phyloP scores from a whole-genome alignment of 768 basidiomycete genomes.

The Imleria badia region DNA sequence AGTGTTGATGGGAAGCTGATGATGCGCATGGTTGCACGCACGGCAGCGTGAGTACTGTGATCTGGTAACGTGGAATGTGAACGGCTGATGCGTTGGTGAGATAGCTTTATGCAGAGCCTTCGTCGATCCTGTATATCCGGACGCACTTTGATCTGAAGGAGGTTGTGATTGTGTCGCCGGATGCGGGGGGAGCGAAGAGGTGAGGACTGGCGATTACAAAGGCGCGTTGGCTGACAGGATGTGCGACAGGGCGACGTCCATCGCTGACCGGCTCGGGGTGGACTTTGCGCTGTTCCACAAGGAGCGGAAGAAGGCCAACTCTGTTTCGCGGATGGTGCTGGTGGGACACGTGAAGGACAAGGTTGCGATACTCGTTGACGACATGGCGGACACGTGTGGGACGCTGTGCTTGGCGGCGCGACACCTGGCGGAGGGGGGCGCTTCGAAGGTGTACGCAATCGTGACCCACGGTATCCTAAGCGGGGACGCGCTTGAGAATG shows the following conservation, averaged over 20 bases:
- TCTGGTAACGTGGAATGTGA: conserved; percentile 1
- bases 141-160: conserved; percentile 82
- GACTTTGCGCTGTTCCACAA: conserved; percentile 99
- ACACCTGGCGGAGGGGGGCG: conserved; percentile 88
- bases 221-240: conserved; percentile 16
- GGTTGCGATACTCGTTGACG: conserved; percentile 93
- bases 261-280: conserved; percentile 93
- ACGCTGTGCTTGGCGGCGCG: conserved; percentile 90
- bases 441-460: conserved; percentile 81
- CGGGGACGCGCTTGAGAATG: conserved; percentile 77
- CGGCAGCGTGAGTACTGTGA: conserved; percentile 48
- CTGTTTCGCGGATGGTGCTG: conserved; percentile 92
- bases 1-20: conserved; percentile 14
- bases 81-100: conserved; percentile 20
- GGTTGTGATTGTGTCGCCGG: conserved; percentile 95
- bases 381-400: conserved; percentile 98
- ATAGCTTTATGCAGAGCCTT: conserved; percentile 94
- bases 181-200: conserved; percentile 98
- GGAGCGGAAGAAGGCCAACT: conserved; percentile 95
- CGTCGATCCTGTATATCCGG: conserved; percentile 92
- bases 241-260: conserved; percentile 81
- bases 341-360: conserved; percentile 94
- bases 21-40: not conserved
- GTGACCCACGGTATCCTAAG: conserved; percentile 97
- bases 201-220: conserved; percentile 30